A percentile compares a stretch with the other conserved stretches of the same genome.
These are phyloP conservation scores for Oropetium thomaeum DNA, from an alignment of 176 grass and related monocot genomes.

Conservation along the genomic window DNA sequence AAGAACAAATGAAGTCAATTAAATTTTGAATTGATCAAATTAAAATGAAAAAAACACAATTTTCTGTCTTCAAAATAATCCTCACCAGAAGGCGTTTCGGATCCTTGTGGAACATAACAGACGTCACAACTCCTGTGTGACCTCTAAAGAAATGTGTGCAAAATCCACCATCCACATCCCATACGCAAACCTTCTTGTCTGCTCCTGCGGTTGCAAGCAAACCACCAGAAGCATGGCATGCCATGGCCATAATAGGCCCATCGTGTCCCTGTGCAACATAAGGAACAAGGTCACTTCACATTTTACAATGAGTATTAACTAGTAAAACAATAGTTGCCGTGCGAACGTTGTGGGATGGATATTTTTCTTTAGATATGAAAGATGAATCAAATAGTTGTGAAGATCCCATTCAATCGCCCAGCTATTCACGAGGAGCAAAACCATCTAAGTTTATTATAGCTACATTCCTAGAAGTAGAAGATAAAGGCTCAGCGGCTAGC, in stretches of 20 bases:
- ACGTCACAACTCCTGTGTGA: conserved; percentile 73
- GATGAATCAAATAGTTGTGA: neutral
- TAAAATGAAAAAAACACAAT: conserved; percentile 1
- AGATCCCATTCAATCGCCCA: neutral
- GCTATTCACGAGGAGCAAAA: no score
- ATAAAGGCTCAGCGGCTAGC: neutral
- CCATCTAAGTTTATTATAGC: neutral
- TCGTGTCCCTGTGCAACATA: conserved; percentile 71
- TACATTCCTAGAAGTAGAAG: neutral
- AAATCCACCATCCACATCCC: conserved; percentile 98
- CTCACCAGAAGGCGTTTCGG: conserved; percentile 78
- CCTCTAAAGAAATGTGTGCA: conserved; percentile 97
- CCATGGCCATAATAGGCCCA: conserved; percentile 91
- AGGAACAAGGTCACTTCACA: conserved; percentile 11
- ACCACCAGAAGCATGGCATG: conserved; percentile 90
- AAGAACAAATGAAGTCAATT: neutral
- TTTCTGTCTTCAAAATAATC: conserved; percentile 15
- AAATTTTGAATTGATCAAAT: neutral
- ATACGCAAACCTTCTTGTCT: conserved; percentile 84
- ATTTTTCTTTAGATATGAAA: conserved; percentile 13
- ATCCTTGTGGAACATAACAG: conserved; percentile 82
- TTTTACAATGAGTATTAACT: neutral
- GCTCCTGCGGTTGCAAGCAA: conserved; percentile 92
- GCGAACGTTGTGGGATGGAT: neutral
- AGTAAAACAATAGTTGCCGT: neutral